These are phyloP conservation scores for Bauhinia variegata DNA, from an alignment of 306 rosid species.

Conservation along the genomic window DNA sequence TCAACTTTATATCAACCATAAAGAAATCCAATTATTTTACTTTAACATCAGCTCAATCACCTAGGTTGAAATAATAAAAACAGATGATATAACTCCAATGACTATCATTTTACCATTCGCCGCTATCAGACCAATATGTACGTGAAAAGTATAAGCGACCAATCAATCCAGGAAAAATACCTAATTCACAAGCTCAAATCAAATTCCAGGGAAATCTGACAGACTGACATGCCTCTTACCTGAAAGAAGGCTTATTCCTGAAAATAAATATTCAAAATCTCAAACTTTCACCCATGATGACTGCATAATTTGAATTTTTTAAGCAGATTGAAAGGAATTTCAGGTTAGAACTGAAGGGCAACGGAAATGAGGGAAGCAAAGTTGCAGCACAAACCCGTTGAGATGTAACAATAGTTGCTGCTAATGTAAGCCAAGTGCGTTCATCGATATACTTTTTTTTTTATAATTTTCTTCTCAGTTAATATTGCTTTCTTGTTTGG, in stretches of 20 bases:
- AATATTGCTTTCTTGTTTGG: too few species aligned
- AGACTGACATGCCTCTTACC: constrained; percentile 25
- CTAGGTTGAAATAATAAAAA: background rate
- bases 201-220: background rate
- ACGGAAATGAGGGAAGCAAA: constrained; percentile 29
- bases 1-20: background rate
- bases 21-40: constrained; percentile 13
- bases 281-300: constrained; percentile 5
- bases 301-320: background rate
- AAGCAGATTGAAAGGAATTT: background rate
- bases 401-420: constrained; percentile 4
- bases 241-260: constrained; percentile 13
- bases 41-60: background rate
- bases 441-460: background rate
- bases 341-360: background rate
- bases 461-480: too few species aligned
- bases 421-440: constrained; percentile 37
- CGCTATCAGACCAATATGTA: too few species aligned
- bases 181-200: background rate
- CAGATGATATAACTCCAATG: background rate
- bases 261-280: background rate
- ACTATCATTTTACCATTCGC: background rate
- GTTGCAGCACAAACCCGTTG: constrained; percentile 21
- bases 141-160: background rate
- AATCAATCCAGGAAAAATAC: background rate